Evolutionary conservation across 768 basidiomycete genomes (phyloP).

Genomic region (Termitomyces sp.): DNA sequence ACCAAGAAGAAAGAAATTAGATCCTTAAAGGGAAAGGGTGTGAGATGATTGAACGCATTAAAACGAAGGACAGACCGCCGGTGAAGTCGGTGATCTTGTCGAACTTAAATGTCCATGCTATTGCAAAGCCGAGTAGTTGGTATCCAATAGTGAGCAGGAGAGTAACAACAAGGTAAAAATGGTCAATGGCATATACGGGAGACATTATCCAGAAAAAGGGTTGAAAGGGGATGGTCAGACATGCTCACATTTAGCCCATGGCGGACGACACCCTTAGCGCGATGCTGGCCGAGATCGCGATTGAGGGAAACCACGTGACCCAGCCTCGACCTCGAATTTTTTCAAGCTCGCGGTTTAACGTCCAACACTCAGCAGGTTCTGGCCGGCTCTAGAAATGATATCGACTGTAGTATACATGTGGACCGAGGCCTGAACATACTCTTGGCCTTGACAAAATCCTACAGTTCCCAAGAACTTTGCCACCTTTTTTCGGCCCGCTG

Average conservation of each 20-base stretch:
- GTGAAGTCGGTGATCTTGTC: slow-evolving; percentile 75
- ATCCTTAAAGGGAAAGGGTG: background rate
- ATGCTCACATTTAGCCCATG: background rate
- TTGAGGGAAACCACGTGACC: too few species aligned
- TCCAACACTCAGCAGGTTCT: background rate
- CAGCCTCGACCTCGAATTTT: too few species aligned
- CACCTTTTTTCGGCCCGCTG: too few species aligned
- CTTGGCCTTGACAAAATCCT: background rate
- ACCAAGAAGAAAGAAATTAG: background rate
- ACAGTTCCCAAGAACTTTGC: too few species aligned
- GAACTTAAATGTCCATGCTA: slow-evolving; percentile 66
- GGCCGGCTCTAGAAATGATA: background rate
- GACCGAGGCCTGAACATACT: background rate
- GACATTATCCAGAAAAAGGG: background rate
- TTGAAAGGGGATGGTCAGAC: background rate
- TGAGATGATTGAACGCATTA: slow-evolving; percentile 20
- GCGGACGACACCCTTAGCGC: background rate
- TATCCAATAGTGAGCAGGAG: slow-evolving; percentile 50
- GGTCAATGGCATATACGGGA: background rate
- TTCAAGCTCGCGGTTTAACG: too few species aligned
- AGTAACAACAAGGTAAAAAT: slow-evolving; percentile 27
- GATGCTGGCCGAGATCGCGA: background rate
- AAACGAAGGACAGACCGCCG: slow-evolving; percentile 36
- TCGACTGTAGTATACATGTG: background rate
- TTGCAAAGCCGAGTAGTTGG: slow-evolving; percentile 56